Evolutionary conservation across 495 filamentous ascomycete genomes (phyloP), one percentile per base, ranked within the genome.

Genomic region (Darksidea phi): DNA sequence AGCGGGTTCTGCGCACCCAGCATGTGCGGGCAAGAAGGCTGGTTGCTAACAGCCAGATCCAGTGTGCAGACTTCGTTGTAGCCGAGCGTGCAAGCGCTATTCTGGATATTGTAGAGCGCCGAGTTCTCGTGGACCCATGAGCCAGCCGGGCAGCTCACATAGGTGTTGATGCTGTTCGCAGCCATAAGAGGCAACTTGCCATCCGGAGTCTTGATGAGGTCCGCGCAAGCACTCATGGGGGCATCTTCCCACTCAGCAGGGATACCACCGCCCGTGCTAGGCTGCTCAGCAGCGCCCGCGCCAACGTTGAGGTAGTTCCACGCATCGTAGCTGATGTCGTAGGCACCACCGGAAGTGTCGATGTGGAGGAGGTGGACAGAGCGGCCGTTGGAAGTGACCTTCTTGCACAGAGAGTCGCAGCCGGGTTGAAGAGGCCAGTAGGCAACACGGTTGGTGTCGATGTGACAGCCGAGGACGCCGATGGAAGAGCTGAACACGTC

Each of bases 271-370:
- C 63, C 63, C 41, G 24, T 36, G 4, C 36, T 52, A n/a, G 63
- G 63, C 28, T 43, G 11, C 12, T 48, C 50, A 0, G 15, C 24
- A 4, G 63, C 63, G 34, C 21, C n/a, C n/a, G 48, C 5, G 1
- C 63, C 63, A 25, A 32, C 54, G 56, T 54, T 34, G 21, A 66
- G 63, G 20, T 61, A 66, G 37, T 66, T 66, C 63, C 63, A 66
- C 12, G 63, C 63, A 49, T 66, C 63, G 37, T 61, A 66, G 34
- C 32, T 45, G 56, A 66, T 66, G 45, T 66, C 63, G 28, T 55
- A 57, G 28, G 56, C 63, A 11, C 63, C 57, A 45, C 56, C 63
- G 10, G 63, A 66, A 28, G 28, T 50, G 57, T 61, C 63, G 56
- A 66, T 28, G 13, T 60, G 50, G 42, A 66, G 52, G 46, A 66